These are phyloP conservation scores for Penicillium psychrosexuale DNA, from an alignment of 2,329 filamentous ascomycete genomes.

Conservation along the genomic window DNA sequence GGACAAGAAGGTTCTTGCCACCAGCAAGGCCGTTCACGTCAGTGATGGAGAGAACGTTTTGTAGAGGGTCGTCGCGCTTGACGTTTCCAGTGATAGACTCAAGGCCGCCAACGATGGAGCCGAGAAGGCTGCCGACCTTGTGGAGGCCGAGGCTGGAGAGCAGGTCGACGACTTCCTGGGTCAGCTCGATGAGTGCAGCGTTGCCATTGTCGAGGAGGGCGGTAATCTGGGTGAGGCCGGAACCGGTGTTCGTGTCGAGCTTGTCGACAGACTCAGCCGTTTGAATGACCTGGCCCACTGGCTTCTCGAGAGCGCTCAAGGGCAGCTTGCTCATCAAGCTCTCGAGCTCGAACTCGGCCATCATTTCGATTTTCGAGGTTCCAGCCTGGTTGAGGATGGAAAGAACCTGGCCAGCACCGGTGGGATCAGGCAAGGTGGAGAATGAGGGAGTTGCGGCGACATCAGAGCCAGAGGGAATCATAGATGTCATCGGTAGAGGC, in stretches of 20 bases:
- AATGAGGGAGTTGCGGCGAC: not conserved
- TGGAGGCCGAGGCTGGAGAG: constrained; percentile 15
- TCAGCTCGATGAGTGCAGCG: constrained; percentile 17
- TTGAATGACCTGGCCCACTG: constrained; percentile 20
- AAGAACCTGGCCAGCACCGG: constrained; percentile 6
- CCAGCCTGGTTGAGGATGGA: constrained; percentile 16
- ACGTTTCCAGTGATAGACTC: constrained; percentile 9
- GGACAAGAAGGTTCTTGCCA: constrained; percentile 11
- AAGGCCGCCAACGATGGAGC: constrained; percentile 15
- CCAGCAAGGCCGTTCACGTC: constrained; percentile 7
- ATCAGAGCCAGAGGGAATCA: not conserved
- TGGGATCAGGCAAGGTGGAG: not conserved
- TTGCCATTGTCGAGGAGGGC: constrained; percentile 22
- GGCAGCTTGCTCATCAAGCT: constrained; percentile 17
- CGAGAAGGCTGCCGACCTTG: constrained; percentile 14
- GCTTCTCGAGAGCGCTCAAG: constrained; percentile 10
- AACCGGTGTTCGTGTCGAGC: constrained; percentile 18
- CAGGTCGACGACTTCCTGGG: constrained; percentile 12
- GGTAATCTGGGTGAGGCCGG: constrained; percentile 23
- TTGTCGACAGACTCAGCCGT: constrained; percentile 17
- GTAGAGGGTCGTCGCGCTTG: constrained; percentile 11
- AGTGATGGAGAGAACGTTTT: constrained; percentile 14
- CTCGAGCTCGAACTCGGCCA: constrained; percentile 24
- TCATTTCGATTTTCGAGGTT: constrained; percentile 14
- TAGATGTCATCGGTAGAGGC: constrained; percentile 7